Base-by-base conservation (phyloP, 352 stramenopile genomes). In the Globisporangium canariense region DNA sequence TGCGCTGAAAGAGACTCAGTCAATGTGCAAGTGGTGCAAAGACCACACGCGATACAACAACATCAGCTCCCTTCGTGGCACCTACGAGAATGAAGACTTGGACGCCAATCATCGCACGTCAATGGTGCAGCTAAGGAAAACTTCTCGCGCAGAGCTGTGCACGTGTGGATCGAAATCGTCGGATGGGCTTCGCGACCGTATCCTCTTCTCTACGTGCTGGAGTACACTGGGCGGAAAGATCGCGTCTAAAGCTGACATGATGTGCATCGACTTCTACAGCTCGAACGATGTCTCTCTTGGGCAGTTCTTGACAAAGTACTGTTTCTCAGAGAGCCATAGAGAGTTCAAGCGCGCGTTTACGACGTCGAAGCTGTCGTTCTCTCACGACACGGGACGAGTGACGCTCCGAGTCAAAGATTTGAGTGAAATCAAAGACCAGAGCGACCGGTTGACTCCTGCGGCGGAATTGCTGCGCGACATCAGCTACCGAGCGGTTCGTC, bases 211-310 rank as follows among this genome's bases (percentile, higher is more conserved):
- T 28, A 86, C 83, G 18, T 96, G 88, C 59, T 96, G 88, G 88
- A 94, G 84, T 56, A 75, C 83, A 20, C 66, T 96, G 6, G 78
- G 92, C 7, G 84, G 81, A 1, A 89, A 83, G 51, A 89, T 74
- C 4, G 81, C 86, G 32, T 96, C 88, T 10, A 88, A 89, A 64
- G 84, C 88, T 25, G 84, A 96, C 53, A 91, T 94, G 80, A 93
- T 93, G 79, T 93, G 85, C 62, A 93, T 96, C 41, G 83, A 93
- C 67, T 96, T 96, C 36, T 94, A 91, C 70, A 91, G 74, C 62
- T 74, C 78, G 8, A 91, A 90, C 50, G 88, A 96, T 64, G 91
- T 84, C 71, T 93, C 86, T 2, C 70, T 96, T 8, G 86, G 86
- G 1, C 82, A 94, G 63, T 96, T 96, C 53, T 49, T 96, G 34